Base-by-base conservation (phyloP, 2,329 filamentous ascomycete genomes). In the Trichoderma sp. region DNA sequence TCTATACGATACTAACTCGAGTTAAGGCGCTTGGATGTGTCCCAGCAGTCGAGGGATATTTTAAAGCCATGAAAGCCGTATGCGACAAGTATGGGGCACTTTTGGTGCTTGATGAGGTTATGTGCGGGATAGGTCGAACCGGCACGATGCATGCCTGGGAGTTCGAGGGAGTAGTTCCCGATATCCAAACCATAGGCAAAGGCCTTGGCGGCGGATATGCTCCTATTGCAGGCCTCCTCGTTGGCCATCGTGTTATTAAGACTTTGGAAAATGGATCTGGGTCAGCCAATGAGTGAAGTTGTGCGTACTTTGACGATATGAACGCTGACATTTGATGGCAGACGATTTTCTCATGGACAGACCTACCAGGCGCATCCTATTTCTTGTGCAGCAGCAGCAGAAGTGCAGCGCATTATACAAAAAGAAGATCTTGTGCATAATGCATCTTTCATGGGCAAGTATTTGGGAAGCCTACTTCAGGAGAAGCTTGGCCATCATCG, bases 131-230 rank as follows among this genome's bases (percentile, higher is more conserved):
- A 80, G 90, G 90, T 3, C 85, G 90, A 3, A 86, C 84, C 0
- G 90, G 89, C 0, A 87, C 83, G 6, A 79, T 92, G 74, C 87
- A 92, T 79, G 88, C 89, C 0, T 92, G 88, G 86, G 84, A 92
- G 76, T 85, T 90, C 61, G 86, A 91, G 82, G 83, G n/a, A 4
- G 74, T 85, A 0, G 74, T 77, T 11, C 91, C 91, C 0, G 91
- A 93, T 75, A 85, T 93, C 2, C 87, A 90, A 76, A 88, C 88
- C 0, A 81, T 92, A 11, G 91, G 88, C 0, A 93, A 93, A 78
- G 89, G 88, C 0, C 84, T 93, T 0, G 89, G 87, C 1, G 90
- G 85, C 28, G 90, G 91, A 0, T 91, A 88, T 75, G 84, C 84
- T 71, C 85, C 88, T 1, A 82, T 91, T 13, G 86, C 88, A 2